phyloP scores from a whole-genome alignment of 495 filamentous ascomycete genomes.

The Penicillium malachiteum region DNA sequence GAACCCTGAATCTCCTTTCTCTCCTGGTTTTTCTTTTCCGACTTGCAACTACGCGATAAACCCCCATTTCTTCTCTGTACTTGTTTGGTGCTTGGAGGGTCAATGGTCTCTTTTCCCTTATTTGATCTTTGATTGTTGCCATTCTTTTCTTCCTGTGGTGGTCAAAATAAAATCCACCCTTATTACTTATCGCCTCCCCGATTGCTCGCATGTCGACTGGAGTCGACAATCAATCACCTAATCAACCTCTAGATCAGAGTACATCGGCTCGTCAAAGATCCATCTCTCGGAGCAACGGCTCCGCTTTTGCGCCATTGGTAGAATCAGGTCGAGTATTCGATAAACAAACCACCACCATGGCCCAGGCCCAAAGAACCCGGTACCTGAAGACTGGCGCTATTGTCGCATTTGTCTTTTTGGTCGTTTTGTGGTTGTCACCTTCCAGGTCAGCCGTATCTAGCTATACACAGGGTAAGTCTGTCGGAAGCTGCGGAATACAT shows the following conservation, averaged over 20 bases:
- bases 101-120: constrained; percentile 27
- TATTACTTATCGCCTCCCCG: constrained; percentile 13
- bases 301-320: constrained; percentile 10
- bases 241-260: constrained; percentile 16
- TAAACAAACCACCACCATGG: constrained; percentile 50
- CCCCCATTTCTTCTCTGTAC: constrained; percentile 21
- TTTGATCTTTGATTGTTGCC: constrained; percentile 15
- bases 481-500: neutral
- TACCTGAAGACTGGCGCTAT: constrained; percentile 82
- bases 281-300: constrained; percentile 28
- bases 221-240: constrained; percentile 35
- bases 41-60: constrained; percentile 8
- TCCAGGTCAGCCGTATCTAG: constrained; percentile 38
- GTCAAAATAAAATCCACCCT: constrained; percentile 15
- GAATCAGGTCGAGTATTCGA: constrained; percentile 13
- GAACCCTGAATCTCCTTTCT: constrained; percentile 30
- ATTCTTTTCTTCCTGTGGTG: constrained; percentile 26
- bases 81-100: constrained; percentile 30
- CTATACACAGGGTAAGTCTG: constrained; percentile 37
- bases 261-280: constrained; percentile 36
- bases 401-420: constrained; percentile 67
- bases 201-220: constrained; percentile 53
- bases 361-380: constrained; percentile 70
- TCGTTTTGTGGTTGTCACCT: constrained; percentile 74
- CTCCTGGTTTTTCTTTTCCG: constrained; percentile 12